These are phyloP conservation scores for Rosa multiflora DNA, from an alignment of 306 rosid genomes.

Conservation along the genomic window DNA sequence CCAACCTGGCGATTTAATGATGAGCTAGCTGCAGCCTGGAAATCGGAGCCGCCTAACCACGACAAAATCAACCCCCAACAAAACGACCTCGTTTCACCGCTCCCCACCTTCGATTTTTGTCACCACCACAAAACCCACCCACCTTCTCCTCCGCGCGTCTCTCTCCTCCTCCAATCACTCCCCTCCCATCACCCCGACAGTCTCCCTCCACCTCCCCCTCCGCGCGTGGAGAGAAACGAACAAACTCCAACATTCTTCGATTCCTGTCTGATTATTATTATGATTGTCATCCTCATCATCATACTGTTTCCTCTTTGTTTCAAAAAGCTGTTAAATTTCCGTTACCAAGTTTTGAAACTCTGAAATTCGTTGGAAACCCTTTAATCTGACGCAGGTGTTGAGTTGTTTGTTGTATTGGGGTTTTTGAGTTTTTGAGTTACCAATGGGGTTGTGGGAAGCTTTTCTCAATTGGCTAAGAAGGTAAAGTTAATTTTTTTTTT, in stretches of 20 bases:
- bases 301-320: neutral
- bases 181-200: neutral
- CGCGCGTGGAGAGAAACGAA: constrained; percentile 15
- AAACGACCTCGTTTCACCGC: constrained; percentile 14
- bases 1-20: neutral
- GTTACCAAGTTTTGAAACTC: neutral
- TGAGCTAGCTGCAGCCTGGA: neutral
- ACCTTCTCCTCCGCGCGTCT: constrained; percentile 4
- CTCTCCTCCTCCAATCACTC: neutral
- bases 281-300: neutral
- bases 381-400: neutral
- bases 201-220: neutral
- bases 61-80: neutral
- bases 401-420: neutral
- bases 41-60: neutral
- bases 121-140: neutral
- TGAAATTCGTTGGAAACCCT: constrained; percentile 3
- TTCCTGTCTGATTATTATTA: neutral
- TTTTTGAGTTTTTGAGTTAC: constrained; percentile 1
- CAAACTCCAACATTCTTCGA: constrained; percentile 13
- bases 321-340: neutral
- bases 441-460: constrained; percentile 63
- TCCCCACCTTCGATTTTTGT: neutral
- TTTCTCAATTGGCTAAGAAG: constrained; percentile 68
- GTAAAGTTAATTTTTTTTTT: constrained; percentile 23